These are phyloP conservation scores for Colletotrichum sublineola DNA, from an alignment of 2,329 filamentous ascomycete genomes.

Conservation along the genomic window DNA sequence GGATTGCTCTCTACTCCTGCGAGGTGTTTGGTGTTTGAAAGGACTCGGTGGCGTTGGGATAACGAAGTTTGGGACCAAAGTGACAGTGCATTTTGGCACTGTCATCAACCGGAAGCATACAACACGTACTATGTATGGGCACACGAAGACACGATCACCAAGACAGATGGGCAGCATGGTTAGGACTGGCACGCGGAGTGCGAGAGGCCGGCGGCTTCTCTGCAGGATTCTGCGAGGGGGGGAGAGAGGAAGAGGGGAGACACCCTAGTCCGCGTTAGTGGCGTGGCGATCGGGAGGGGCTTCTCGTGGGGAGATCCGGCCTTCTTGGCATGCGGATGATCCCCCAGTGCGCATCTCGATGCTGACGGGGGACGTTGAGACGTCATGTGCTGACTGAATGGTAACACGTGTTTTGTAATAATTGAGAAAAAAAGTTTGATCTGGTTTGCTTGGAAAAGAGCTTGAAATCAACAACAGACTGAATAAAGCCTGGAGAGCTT, in stretches of 20 bases:
- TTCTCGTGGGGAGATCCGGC: conserved; percentile 14
- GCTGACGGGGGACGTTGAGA: background rate
- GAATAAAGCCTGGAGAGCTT: too few relatives aligned
- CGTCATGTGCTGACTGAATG: background rate
- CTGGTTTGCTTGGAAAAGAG: background rate
- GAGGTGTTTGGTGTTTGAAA: conserved; percentile 27
- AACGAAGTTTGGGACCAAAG: background rate
- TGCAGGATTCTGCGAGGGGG: background rate
- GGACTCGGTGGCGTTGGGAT: background rate
- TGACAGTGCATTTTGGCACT: conserved; percentile 15
- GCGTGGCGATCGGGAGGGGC: conserved; percentile 40
- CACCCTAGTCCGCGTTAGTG: conserved; percentile 27
- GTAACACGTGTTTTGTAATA: background rate
- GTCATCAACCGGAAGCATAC: background rate
- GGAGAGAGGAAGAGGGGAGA: background rate
- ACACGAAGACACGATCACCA: conserved; percentile 13
- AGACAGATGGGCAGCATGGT: background rate
- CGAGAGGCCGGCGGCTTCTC: background rate
- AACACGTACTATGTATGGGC: background rate
- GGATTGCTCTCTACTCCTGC: conserved; percentile 2
- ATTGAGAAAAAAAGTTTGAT: background rate
- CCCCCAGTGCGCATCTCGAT: background rate
- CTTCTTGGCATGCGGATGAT: conserved; percentile 16
- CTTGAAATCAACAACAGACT: background rate
- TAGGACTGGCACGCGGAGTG: background rate